phyloP scores from a whole-genome alignment of 2,329 filamentous ascomycete species.

The Graphilbum fragrans region DNA sequence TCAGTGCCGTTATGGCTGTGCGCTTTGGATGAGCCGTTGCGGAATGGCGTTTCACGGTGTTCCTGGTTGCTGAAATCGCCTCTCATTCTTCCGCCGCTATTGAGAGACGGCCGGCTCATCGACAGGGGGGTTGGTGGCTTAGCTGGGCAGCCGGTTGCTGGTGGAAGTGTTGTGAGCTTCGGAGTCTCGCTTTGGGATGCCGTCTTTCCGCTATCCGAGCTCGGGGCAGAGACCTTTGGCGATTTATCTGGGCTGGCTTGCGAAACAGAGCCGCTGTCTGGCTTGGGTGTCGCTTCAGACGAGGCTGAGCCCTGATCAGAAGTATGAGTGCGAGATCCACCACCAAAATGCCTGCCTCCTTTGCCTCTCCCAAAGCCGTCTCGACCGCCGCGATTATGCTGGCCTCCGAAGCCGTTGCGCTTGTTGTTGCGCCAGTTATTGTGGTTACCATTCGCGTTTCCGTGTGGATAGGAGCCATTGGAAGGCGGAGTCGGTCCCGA shows the following conservation, averaged over 20 bases:
- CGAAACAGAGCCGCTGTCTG: not conserved
- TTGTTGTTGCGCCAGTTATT: conserved; percentile 1
- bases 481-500: not conserved
- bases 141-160: conserved; percentile 5
- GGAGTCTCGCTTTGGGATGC: not conserved
- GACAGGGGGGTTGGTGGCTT: conserved; percentile 10
- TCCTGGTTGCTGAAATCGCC: not conserved
- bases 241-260: too few species aligned
- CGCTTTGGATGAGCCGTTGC: not conserved
- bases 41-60: not conserved
- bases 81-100: not conserved
- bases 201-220: not conserved
- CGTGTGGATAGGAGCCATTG: not conserved
- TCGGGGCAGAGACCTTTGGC: not conserved
- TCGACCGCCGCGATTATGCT: conserved; percentile 2
- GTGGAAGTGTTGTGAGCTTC: not conserved
- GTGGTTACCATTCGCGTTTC: not conserved
- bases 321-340: too few species aligned
- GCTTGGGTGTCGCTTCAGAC: not conserved
- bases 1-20: not conserved
- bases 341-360: not conserved
- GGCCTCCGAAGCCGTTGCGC: not conserved
- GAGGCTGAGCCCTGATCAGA: not conserved
- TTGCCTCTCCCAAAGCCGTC: not conserved
- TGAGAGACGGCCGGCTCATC: not conserved